Conservation (phyloP, 345 rosid genomes). For the Psidium guajava region DNA sequence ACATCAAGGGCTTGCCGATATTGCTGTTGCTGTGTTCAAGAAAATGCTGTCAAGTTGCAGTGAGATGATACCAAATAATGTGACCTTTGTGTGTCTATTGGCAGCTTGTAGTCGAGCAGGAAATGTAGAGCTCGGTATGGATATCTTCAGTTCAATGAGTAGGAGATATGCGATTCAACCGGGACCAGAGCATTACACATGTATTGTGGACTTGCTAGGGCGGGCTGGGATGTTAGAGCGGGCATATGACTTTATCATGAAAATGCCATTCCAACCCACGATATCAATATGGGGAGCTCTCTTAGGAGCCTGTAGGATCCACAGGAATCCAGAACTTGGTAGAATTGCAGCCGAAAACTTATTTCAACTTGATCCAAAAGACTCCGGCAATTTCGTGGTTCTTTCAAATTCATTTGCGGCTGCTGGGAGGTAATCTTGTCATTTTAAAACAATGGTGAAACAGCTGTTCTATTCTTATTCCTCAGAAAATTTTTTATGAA, state of each 20-base stretch:
- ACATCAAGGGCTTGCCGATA: constrained; percentile 54
- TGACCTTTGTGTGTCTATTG: constrained; percentile 64
- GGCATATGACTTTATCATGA: constrained; percentile 46
- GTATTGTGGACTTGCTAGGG: constrained; percentile 74
- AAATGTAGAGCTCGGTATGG: constrained; percentile 46
- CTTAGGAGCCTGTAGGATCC: constrained; percentile 70
- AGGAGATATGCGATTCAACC: constrained; percentile 46
- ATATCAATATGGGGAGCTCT: constrained; percentile 86
- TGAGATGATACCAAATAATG: constrained; percentile 45
- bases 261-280: constrained; percentile 61
- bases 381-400: constrained; percentile 72
- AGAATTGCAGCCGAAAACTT: constrained; percentile 54
- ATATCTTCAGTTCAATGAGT: constrained; percentile 56
- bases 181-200: constrained; percentile 74
- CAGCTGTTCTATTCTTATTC: neutral
- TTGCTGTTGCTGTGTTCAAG: constrained; percentile 48
- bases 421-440: constrained; percentile 44
- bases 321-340: constrained; percentile 53
- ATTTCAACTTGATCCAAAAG: constrained; percentile 67
- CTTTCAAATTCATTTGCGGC: constrained; percentile 78
- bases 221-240: constrained; percentile 68
- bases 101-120: constrained; percentile 90
- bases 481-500: neutral
- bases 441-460: neutral
- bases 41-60: constrained; percentile 26